Conservation (phyloP, 495 filamentous ascomycete species). For the Aspergillus mulundensis region DNA sequence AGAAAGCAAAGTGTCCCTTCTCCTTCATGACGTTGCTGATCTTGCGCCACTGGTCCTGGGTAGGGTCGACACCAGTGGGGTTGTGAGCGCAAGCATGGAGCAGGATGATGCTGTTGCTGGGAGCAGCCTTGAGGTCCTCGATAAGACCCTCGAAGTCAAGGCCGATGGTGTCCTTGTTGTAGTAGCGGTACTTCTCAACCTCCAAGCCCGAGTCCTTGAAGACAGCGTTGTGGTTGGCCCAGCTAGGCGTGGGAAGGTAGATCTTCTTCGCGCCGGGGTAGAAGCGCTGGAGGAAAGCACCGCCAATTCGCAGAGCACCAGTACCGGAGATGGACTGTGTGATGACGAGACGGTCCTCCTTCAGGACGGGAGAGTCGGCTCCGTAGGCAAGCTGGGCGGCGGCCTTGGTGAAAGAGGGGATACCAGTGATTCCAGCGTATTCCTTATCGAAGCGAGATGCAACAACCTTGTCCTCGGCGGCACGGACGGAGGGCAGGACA, state of each 20-base stretch:
- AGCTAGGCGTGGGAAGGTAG: slow-evolving; percentile 92
- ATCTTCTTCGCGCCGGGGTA: slow-evolving; percentile 88
- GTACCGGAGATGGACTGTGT: slow-evolving; percentile 98
- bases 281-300: slow-evolving; percentile 85
- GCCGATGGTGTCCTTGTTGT: slow-evolving; percentile 97
- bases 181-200: slow-evolving; percentile 94
- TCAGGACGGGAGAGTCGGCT: slow-evolving; percentile 66
- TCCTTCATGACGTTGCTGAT: slow-evolving; percentile 88
- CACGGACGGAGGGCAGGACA: slow-evolving; percentile 87
- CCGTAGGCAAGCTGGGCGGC: slow-evolving; percentile 91
- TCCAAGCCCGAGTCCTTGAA: slow-evolving; percentile 89
- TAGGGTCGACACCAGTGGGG: slow-evolving; percentile 96
- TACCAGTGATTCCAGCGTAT: slow-evolving; percentile 95
- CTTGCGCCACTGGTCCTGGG: slow-evolving; percentile 84
- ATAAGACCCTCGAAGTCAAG: slow-evolving; percentile 95
- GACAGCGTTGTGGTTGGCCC: slow-evolving; percentile 97
- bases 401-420: slow-evolving; percentile 87
- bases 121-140: slow-evolving; percentile 84
- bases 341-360: slow-evolving; percentile 76
- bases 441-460: slow-evolving; percentile 82
- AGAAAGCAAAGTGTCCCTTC: slow-evolving; percentile 90
- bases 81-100: slow-evolving; percentile 98
- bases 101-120: slow-evolving; percentile 80
- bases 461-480: slow-evolving; percentile 85
- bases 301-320: slow-evolving; percentile 90